Evolutionary conservation across 352 stramenopile species (phyloP).

Genomic region (Plasmopara halstedii): DNA sequence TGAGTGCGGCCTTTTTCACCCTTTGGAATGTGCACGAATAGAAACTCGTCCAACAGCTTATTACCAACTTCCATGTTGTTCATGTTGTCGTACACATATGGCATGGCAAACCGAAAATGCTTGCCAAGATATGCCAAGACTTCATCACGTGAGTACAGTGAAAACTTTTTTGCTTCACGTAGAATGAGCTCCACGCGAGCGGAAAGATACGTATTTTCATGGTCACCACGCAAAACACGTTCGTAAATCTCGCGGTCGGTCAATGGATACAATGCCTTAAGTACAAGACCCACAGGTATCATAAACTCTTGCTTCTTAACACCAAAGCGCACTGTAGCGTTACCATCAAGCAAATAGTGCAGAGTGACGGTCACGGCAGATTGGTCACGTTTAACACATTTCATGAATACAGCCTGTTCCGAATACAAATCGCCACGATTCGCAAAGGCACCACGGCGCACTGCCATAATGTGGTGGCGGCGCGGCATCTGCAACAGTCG

Average conservation of each 20-base stretch:
- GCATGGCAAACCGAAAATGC: constrained; percentile 92
- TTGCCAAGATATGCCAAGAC: constrained; percentile 94
- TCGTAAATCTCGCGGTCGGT: constrained; percentile 96
- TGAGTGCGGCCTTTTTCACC: constrained; percentile 80
- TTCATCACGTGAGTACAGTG: constrained; percentile 81
- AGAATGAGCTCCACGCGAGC: constrained; percentile 96
- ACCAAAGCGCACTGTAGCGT: constrained; percentile 94
- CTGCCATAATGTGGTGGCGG: constrained; percentile 87
- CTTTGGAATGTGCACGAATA: constrained; percentile 95
- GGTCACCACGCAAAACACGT: constrained; percentile 91
- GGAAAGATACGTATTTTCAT: constrained; percentile 96
- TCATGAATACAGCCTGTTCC: constrained; percentile 95
- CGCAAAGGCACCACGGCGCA: constrained; percentile 96
- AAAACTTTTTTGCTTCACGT: constrained; percentile 93
- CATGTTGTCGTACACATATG: constrained; percentile 71
- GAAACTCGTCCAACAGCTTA: constrained; percentile 89
- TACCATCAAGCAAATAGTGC: constrained; percentile 97
- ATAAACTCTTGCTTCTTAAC: constrained; percentile 98
- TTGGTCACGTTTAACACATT: constrained; percentile 94
- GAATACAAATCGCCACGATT: constrained; percentile 96
- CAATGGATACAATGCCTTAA: constrained; percentile 93
- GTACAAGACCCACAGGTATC: constrained; percentile 93
- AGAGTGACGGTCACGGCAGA: constrained; percentile 95
- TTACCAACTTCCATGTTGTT: constrained; percentile 88
- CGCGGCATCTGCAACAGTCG: constrained; percentile 94